phyloP scores from a whole-genome alignment of 148 eudicot species.

The Silene conica region DNA sequence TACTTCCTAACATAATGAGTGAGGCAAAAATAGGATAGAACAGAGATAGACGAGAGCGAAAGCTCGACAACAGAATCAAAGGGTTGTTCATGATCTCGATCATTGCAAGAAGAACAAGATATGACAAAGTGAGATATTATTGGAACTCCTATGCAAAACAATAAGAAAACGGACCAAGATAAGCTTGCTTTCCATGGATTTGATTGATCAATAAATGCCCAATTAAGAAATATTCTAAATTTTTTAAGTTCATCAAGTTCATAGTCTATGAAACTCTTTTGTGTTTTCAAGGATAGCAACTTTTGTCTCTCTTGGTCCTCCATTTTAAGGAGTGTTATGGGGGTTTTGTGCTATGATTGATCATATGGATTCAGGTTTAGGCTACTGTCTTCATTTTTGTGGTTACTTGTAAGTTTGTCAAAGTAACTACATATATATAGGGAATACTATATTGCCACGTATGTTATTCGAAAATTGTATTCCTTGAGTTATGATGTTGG shows the following conservation, averaged over 20 bases:
- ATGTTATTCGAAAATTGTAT: neutral
- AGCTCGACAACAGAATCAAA: conserved; percentile 61
- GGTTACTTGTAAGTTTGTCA: neutral
- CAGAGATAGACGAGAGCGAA: conserved; percentile 51
- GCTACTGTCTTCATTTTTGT: neutral
- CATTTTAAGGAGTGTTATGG: conserved; percentile 6
- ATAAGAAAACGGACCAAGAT: conserved; percentile 61
- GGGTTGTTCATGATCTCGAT: conserved; percentile 49
- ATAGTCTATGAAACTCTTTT: conserved; percentile 18
- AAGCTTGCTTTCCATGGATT: conserved; percentile 44
- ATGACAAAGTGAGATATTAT: conserved; percentile 49
- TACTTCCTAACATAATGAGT: conserved; percentile 50
- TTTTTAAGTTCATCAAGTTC: conserved; percentile 37
- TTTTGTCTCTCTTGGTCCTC: conserved; percentile 22
- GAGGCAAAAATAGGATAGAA: conserved; percentile 54
- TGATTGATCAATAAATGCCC: conserved; percentile 72
- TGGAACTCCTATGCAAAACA: conserved; percentile 59
- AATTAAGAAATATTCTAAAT: conserved; percentile 39
- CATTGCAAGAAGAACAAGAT: conserved; percentile 47
- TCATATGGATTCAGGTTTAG: neutral
- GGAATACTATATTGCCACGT: neutral
- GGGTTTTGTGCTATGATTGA: neutral
- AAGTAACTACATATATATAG: neutral
- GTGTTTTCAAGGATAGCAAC: conserved; percentile 10
- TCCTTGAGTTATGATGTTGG: too few relatives aligned